phyloP scores from a whole-genome alignment of 768 basidiomycete genomes.

The Agaricus bisporus region DNA sequence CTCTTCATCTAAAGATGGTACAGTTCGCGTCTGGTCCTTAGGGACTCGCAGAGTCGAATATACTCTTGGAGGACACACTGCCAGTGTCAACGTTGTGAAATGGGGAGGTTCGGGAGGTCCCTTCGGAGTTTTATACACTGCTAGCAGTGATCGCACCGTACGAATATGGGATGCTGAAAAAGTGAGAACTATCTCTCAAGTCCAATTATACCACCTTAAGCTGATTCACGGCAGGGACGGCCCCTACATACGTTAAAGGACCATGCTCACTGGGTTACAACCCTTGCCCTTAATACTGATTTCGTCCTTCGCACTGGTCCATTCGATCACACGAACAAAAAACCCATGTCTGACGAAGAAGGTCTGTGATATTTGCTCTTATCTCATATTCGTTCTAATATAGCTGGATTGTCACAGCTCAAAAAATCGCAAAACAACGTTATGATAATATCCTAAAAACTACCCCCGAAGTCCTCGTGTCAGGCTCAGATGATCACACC shows the following conservation, averaged over 20 bases:
- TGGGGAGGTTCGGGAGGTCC: constrained; percentile 77
- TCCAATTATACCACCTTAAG: not conserved
- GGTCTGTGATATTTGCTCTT: constrained; percentile 36
- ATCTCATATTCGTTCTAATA: not conserved
- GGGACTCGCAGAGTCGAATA: constrained; percentile 68
- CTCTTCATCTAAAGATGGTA: constrained; percentile 93
- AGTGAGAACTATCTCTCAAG: constrained; percentile 32
- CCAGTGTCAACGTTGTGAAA: constrained; percentile 89
- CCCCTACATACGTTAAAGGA: constrained; percentile 83
- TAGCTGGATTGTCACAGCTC: constrained; percentile 41
- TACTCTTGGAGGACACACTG: constrained; percentile 88
- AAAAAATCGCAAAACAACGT: constrained; percentile 66
- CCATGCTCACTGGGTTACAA: constrained; percentile 99
- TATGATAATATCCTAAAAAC: constrained; percentile 65
- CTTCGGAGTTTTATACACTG: constrained; percentile 85
- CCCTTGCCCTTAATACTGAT: constrained; percentile 91
- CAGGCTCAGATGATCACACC: constrained; percentile 97
- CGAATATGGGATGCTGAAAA: constrained; percentile 87
- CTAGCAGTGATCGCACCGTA: constrained; percentile 90
- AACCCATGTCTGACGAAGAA: constrained; percentile 75
- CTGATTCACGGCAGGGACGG: constrained; percentile 51
- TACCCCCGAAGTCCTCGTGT: constrained; percentile 81
- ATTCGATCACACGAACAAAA: constrained; percentile 83
- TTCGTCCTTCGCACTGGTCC: constrained; percentile 93
- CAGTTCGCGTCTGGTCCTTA: constrained; percentile 91